Percentiles rank a stretch among this genome's conserved stretches.
These are phyloP conservation scores for Monosporascus sp. DNA, from an alignment of 2,329 filamentous ascomycete species.

Conservation along the genomic window DNA sequence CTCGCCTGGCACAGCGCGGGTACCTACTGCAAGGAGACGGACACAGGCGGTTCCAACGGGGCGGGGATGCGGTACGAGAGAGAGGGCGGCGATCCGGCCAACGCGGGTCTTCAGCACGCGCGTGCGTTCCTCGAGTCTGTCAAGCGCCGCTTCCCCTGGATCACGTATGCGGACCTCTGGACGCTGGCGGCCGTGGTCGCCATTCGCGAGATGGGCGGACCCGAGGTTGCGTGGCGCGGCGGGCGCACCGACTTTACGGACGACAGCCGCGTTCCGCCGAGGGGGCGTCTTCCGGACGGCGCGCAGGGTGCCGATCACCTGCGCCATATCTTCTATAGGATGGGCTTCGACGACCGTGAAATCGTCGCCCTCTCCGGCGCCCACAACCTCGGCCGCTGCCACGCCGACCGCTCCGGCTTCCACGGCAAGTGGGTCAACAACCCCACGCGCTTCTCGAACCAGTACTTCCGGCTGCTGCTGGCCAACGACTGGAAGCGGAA, in stretches of 20 bases:
- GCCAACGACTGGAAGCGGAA: conserved; percentile 26
- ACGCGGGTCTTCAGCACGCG: conserved; percentile 59
- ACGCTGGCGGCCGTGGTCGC: conserved; percentile 56
- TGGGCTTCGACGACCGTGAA: conserved; percentile 95
- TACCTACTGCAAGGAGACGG: conserved; percentile 53
- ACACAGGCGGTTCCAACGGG: conserved; percentile 60
- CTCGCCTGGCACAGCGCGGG: conserved; percentile 62
- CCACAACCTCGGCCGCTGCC: conserved; percentile 77
- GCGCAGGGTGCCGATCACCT: conserved; percentile 74
- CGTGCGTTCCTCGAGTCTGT: conserved; percentile 60
- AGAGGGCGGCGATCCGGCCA: conserved; percentile 60
- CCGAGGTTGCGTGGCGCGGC: conserved; percentile 49
- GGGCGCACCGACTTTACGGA: conserved; percentile 60
- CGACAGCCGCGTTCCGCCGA: conserved; percentile 52
- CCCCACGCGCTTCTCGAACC: conserved; percentile 32
- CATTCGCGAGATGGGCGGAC: conserved; percentile 56
- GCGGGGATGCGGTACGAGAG: conserved; percentile 62
- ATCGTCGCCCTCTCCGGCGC: conserved; percentile 86
- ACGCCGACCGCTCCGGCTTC: conserved; percentile 26
- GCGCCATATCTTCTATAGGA: conserved; percentile 84
- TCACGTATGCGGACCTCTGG: conserved; percentile 63
- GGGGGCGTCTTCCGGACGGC: conserved; percentile 67
- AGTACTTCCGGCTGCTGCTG: conserved; percentile 30
- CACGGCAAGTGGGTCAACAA: conserved; percentile 33
- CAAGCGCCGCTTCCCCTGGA: conserved; percentile 55